Percentiles rank a stretch among this genome's conserved stretches.
These are phyloP conservation scores for Erythrophleum fordii DNA, from an alignment of 306 rosid genomes.

Conservation along the genomic window DNA sequence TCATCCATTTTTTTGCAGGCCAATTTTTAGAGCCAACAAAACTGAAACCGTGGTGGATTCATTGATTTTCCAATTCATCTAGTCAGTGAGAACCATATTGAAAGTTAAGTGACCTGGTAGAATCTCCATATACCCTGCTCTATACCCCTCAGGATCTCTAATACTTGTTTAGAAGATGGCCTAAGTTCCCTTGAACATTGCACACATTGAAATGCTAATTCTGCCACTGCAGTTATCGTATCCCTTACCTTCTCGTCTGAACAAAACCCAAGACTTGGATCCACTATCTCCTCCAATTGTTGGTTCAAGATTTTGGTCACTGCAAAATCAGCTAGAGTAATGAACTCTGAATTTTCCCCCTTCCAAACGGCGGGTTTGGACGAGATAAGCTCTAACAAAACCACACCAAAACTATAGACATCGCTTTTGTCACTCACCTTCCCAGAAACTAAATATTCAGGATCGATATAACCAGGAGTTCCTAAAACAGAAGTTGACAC, in stretches of 20 bases:
- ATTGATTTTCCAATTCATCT: no score
- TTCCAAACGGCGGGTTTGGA: constrained; percentile 40
- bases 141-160: constrained; percentile 48
- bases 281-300: constrained; percentile 51
- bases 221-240: constrained; percentile 55
- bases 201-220: constrained; percentile 70
- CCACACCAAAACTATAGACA: constrained; percentile 74
- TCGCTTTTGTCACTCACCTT: constrained; percentile 69
- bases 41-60: background rate
- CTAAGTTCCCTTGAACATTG: constrained; percentile 58
- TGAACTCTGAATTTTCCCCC: background rate
- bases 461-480: constrained; percentile 74
- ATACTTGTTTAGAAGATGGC: constrained; percentile 61
- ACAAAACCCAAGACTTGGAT: constrained; percentile 49
- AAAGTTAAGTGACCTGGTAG: constrained; percentile 29
- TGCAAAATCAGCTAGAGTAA: constrained; percentile 44
- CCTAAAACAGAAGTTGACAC: constrained; percentile 63
- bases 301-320: constrained; percentile 51
- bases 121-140: constrained; percentile 32
- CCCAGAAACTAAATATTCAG: constrained; percentile 57
- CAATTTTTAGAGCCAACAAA: no score
- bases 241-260: constrained; percentile 36
- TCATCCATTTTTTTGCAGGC: no score
- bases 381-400: constrained; percentile 64
- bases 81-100: no score